Evolutionary conservation across 345 rosid species (phyloP).

Genomic region (Microthlaspi erraticum): DNA sequence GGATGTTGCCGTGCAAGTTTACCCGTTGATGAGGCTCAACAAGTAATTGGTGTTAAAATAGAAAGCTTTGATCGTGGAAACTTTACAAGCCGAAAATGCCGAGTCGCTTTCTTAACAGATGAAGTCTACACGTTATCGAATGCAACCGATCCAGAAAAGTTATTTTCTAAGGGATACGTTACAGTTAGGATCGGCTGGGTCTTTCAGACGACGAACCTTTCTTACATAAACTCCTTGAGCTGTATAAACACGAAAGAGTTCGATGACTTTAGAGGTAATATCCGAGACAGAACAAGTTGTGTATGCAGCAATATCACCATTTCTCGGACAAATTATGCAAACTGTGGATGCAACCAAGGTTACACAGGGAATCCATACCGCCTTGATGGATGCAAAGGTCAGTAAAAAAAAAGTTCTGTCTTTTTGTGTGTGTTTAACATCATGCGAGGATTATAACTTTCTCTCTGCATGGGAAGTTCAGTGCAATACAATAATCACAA

Average conservation of each 20-base stretch:
- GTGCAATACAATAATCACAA: no score
- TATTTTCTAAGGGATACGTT: slow-evolving; percentile 2
- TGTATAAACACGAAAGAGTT: slow-evolving; percentile 4
- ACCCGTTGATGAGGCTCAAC: background rate
- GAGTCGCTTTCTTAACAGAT: slow-evolving; percentile 20
- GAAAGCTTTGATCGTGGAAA: slow-evolving; percentile 8
- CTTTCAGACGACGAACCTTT: slow-evolving; percentile 10
- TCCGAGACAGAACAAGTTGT: background rate
- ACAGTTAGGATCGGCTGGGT: slow-evolving; percentile 41
- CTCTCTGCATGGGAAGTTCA: no score
- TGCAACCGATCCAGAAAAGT: background rate
- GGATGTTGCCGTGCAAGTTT: slow-evolving; percentile 36
- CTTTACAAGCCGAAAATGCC: slow-evolving; percentile 9
- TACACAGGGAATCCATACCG: slow-evolving; percentile 47
- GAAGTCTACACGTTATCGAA: background rate
- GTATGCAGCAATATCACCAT: slow-evolving; percentile 3
- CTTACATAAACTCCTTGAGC: slow-evolving; percentile 1
- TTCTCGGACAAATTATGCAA: background rate
- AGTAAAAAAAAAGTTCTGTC: slow-evolving; percentile 6
- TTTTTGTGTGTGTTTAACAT: background rate
- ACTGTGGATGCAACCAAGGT: slow-evolving; percentile 11
- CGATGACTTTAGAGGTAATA: no score
- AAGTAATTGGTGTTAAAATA: background rate
- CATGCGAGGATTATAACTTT: background rate
- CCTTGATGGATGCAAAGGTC: slow-evolving; percentile 10